Percentiles rank a stretch among this genome's conserved stretches.
phyloP scores from a whole-genome alignment of 116 monocot genomes.

The Posidonia oceanica region DNA sequence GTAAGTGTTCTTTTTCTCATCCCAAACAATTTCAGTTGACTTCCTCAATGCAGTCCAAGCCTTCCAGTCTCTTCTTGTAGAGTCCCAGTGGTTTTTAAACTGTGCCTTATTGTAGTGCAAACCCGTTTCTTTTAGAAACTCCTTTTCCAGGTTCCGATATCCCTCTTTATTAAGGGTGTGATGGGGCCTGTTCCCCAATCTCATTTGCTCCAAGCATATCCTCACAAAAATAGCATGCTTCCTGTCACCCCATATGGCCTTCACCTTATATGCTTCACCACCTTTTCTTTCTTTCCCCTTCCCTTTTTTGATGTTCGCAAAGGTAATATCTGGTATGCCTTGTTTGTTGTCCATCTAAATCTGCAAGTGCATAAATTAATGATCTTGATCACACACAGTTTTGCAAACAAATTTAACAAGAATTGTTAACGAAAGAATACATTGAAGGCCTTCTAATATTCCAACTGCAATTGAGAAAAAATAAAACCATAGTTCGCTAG shows the following conservation, averaged over 20 bases:
- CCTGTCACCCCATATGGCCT: slow-evolving; percentile 16
- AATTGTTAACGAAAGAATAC: too few species aligned
- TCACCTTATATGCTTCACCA: slow-evolving; percentile 8
- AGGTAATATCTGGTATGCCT: background rate
- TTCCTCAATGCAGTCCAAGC: slow-evolving; percentile 15
- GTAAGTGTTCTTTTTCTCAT: slow-evolving; percentile 10
- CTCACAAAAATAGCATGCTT: slow-evolving; percentile 15
- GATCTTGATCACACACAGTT: background rate
- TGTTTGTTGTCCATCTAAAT: slow-evolving; percentile 3
- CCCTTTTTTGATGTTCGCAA: background rate
- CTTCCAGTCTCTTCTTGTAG: slow-evolving; percentile 19
- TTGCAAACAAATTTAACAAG: too few species aligned
- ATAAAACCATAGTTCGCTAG: too few species aligned
- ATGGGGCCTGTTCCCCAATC: slow-evolving; percentile 13
- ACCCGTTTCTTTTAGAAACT: slow-evolving; percentile 15
- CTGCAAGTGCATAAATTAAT: background rate
- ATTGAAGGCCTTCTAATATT: too few species aligned
- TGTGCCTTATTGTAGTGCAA: slow-evolving; percentile 13
- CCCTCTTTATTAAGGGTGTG: slow-evolving; percentile 22
- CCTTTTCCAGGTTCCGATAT: slow-evolving; percentile 16
- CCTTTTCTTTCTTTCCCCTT: slow-evolving; percentile 6
- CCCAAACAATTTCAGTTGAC: slow-evolving; percentile 16
- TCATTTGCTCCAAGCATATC: slow-evolving; percentile 19
- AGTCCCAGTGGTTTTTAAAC: slow-evolving; percentile 22
- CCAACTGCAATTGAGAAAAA: too few species aligned